These are phyloP conservation scores for Lolium multiflorum DNA, from an alignment of 176 grass and related monocot genomes.

Conservation along the genomic window DNA sequence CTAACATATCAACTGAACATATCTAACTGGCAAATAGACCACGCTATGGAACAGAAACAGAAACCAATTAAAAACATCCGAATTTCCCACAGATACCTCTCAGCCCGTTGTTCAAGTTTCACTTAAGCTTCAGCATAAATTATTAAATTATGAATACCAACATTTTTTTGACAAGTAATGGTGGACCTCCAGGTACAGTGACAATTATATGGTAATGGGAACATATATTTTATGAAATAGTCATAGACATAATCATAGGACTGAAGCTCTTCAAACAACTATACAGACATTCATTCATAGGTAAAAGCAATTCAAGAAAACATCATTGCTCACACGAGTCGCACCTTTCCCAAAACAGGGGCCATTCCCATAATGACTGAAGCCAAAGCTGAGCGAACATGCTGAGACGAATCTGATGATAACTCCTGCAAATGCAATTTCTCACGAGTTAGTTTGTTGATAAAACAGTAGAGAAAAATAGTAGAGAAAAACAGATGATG, in stretches of 20 bases:
- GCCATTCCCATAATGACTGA: slow-evolving; percentile 99
- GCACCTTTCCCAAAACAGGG: slow-evolving; percentile 84
- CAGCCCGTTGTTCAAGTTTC: not conserved
- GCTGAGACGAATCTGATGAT: slow-evolving; percentile 90
- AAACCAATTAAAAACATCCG: not conserved
- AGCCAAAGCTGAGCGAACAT: slow-evolving; percentile 98
- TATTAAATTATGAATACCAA: too few relatives aligned
- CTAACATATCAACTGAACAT: not conserved
- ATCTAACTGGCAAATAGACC: not conserved
- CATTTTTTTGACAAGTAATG: not conserved
- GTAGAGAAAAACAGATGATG: not conserved
- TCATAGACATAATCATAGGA: not conserved
- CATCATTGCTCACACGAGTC: slow-evolving; percentile 32
- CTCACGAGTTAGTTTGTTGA: slow-evolving; percentile 20
- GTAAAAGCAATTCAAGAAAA: not conserved
- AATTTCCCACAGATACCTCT: not conserved
- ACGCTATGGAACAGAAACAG: not conserved
- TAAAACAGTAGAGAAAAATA: not conserved
- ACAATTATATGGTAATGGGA: not conserved
- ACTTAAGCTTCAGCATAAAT: not conserved
- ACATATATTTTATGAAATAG: not conserved
- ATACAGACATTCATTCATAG: not conserved
- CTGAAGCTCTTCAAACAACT: too few relatives aligned
- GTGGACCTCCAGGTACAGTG: not conserved
- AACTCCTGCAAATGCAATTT: slow-evolving; percentile 57